Evolutionary conservation across 208 protist species (phyloP), one percentile per base, ranked within the genome.

Genomic region (Leishmania lainsoni): DNA sequence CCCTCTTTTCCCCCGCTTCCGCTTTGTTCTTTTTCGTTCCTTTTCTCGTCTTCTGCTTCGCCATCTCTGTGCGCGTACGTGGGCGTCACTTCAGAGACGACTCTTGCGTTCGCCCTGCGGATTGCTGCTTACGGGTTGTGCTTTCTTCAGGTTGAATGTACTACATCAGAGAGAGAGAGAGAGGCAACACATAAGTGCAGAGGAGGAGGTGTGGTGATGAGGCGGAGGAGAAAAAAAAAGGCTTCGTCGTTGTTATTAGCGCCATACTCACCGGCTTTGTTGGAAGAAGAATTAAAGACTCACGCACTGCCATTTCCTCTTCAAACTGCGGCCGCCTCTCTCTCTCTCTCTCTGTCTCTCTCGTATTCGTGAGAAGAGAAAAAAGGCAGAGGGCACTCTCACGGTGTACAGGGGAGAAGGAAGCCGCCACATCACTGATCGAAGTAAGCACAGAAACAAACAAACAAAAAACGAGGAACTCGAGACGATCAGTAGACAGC

Each of bases 401-500:
- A 6, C 42, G 4, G 42, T 45, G 42, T 45, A 45, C 42, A 45
- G 42, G 42, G 42, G 42, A 45, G 42, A 45, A 3, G 59, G 6
- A 26, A 26, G 59, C 59, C 35, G 26, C 20, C 20, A 26, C 20
- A 65, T 32, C 20, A 26, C 20, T n/a, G 59, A 8, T 65, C 22
- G 59, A n/a, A n/a, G 29, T n/a, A n/a, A 65, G 59, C 8, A 20
- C 59, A 65, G 10, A 3, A 65, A 65, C n/a, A n/a, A n/a, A n/a
- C n/a, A n/a, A n/a, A n/a, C n/a, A 65, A 65, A 65, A 65, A 65
- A 65, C 9, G 59, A 65, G 59, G 39, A 71, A 71, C n/a, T 49
- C 5, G 49, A 71, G 14, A 71, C 5, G 14, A 48, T 9, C n/a
- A 42, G 39, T 12, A 39, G 39, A 45, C 5, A 48, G 5, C 32